Conservation (phyloP, 2,329 filamentous ascomycete species). For the Fusarium sp. region DNA sequence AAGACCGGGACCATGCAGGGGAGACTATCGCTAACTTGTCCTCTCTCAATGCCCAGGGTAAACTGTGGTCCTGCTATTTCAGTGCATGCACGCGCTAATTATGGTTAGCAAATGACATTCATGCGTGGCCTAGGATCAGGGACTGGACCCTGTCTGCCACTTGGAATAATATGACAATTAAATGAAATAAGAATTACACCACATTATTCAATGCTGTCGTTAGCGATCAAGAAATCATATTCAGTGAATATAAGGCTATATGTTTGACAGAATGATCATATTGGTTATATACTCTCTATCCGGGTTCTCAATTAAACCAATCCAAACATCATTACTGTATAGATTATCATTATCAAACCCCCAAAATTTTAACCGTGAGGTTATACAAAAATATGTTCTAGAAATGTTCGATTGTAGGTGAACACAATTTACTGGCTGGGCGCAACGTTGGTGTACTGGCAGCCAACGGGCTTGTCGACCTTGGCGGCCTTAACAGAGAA, state of each 20-base stretch:
- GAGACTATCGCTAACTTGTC: too few species aligned
- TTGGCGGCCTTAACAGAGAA: conserved; percentile 50
- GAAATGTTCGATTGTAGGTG: neutral
- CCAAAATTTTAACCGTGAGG: too few species aligned
- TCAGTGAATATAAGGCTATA: neutral
- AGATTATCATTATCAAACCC: neutral
- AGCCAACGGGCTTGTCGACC: conserved; percentile 51
- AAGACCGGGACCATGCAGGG: too few species aligned
- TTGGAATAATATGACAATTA: too few species aligned
- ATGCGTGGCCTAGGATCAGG: neutral
- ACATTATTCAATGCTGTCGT: neutral
- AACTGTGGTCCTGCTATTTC: too few species aligned
- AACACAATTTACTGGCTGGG: neutral
- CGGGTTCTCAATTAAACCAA: neutral
- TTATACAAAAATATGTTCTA: neutral
- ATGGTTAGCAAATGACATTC: neutral
- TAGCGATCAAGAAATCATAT: neutral
- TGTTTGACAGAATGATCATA: neutral
- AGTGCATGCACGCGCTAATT: neutral
- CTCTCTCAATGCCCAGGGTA: too few species aligned
- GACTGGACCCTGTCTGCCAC: too few species aligned
- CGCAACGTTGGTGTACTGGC: conserved; percentile 50
- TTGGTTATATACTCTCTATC: conserved; percentile 12
- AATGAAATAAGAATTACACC: too few species aligned
- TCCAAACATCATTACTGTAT: neutral